Base-by-base conservation (phyloP, 345 rosid genomes). In the Theobroma cacao region DNA sequence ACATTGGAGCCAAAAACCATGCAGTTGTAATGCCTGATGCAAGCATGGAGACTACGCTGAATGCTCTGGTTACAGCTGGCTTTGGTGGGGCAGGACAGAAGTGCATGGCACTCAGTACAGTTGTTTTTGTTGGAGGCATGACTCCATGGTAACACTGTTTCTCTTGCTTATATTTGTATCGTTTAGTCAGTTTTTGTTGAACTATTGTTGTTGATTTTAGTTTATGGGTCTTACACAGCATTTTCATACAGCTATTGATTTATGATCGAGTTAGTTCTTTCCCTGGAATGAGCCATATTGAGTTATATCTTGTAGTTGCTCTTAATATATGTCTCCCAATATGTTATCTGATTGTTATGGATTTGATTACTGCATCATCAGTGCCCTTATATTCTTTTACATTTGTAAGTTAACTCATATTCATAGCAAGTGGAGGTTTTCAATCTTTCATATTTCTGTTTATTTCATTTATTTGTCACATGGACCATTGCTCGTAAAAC, bases 41-140 rank as follows among this genome's bases (percentile, higher is more conserved):
- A 31, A 91, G 84, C 58, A 1, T 88, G 8, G 93, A 95, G 80
- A 90, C 95, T 72, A 86, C 97, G 30, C 76, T 95, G 66, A 95
- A 91, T 82, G 97, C 99, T 26, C 78, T 95, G 75, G 91, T 87
- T 79, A 96, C 99, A 77, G 99, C 98, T 80, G 99, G 98, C 31
- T 95, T 95, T 88, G 99, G 99, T 77, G 98, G 98, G 65, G 99
- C 98, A 66, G 99, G 99, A 78, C 99, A 93, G 77, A 91, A 98
- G 81, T 92, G 99, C 86, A 91, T 93, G 98, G 98, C 98, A 34
- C 92, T 95, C 36, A 95, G 97, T 86, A 90, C 93, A 1, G 93
- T 93, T 59, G 94, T 95, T 60, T 95, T 95, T 77, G 98, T 95
- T 58, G 98, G 98, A 59, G 86, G 78, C 73, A 78, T 98, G 66